Evolutionary conservation across 2,329 filamentous ascomycete genomes (phyloP).

Genomic region (Microascus cirrosus): DNA sequence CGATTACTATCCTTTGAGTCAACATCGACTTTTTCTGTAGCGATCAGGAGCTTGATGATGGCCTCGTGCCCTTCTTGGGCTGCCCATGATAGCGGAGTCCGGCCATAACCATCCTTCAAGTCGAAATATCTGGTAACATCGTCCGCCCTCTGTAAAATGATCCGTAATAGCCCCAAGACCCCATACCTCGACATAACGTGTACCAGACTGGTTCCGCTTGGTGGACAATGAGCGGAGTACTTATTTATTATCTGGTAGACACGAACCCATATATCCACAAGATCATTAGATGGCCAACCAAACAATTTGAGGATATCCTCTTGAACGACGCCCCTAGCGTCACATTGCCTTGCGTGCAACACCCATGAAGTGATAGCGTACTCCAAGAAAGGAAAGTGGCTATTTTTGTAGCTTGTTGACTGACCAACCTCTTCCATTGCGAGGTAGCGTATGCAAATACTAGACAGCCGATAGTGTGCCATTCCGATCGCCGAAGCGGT

Average conservation of each 20-base stretch:
- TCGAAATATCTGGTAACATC: neutral
- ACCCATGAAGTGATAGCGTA: neutral
- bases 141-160: neutral
- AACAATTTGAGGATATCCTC: neutral
- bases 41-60: no score
- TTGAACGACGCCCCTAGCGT: neutral
- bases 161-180: neutral
- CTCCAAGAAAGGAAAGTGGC: neutral
- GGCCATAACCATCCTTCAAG: no score
- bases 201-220: neutral
- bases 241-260: neutral
- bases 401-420: neutral
- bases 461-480: slow-evolving; percentile 12
- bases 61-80: no score
- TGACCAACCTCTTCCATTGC: neutral
- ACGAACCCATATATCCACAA: neutral
- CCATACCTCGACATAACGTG: neutral
- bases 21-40: no score
- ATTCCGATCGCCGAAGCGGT: slow-evolving; percentile 4
- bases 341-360: neutral
- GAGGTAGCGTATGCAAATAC: slow-evolving; percentile 10
- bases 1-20: no score
- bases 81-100: no score
- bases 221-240: neutral
- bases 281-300: neutral